Evolutionary conservation across 768 basidiomycete species (phyloP).

Genomic region (Rhodotorula paludigena): DNA sequence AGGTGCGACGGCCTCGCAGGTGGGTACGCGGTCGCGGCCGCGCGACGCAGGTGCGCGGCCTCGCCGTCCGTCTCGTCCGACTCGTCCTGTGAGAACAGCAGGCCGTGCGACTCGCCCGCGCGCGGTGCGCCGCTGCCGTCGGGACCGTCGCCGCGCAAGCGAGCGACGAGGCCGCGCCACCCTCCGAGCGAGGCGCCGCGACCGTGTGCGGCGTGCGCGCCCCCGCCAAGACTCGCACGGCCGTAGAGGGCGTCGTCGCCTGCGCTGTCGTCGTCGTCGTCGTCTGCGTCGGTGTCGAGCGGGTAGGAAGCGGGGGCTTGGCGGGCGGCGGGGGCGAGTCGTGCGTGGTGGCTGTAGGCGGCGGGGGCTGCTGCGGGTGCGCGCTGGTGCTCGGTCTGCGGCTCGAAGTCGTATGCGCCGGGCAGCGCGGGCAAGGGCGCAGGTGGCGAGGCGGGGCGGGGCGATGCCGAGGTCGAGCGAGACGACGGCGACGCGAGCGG

Average conservation of each 20-base stretch:
- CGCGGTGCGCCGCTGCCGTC: too few species aligned
- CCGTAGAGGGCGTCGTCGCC: slow-evolving; percentile 21
- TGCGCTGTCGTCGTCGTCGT: slow-evolving; percentile 47
- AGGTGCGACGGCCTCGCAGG: slow-evolving; percentile 14
- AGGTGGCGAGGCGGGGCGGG: neutral
- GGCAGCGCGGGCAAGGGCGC: slow-evolving; percentile 43
- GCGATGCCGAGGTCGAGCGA: neutral
- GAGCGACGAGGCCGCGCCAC: slow-evolving; percentile 3
- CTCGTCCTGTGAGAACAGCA: slow-evolving; percentile 34
- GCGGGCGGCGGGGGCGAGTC: slow-evolving; percentile 49
- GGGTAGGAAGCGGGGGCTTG: slow-evolving; percentile 42
- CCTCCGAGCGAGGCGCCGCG: neutral
- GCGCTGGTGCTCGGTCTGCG: slow-evolving; percentile 41
- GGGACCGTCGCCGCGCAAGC: slow-evolving; percentile 9
- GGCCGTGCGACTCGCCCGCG: slow-evolving; percentile 12
- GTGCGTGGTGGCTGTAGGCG: neutral
- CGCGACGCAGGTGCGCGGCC: neutral
- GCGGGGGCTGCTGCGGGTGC: too few species aligned
- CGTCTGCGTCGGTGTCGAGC: neutral
- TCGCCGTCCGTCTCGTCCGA: slow-evolving; percentile 16
- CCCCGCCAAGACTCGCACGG: slow-evolving; percentile 45
- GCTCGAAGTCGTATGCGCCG: slow-evolving; percentile 71
- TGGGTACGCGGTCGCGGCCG: slow-evolving; percentile 14
- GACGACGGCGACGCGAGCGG: neutral
- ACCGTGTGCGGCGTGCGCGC: neutral